These are phyloP conservation scores for Rhodotorula sp. DNA, from an alignment of 1,284 basidiomycete genomes.

Conservation along the genomic window DNA sequence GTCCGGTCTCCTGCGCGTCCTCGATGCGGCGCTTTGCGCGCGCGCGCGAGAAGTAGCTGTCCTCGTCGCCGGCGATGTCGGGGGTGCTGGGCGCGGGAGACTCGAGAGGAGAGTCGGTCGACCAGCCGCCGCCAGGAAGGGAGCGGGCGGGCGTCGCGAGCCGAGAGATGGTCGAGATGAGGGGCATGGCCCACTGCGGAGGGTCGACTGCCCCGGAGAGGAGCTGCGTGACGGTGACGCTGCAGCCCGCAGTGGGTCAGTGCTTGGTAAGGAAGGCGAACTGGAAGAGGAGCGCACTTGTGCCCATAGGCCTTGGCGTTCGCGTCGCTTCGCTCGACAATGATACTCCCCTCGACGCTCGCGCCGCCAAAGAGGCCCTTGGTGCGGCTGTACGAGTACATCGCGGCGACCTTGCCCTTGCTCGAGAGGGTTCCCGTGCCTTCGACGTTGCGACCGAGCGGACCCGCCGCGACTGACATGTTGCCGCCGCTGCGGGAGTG, in stretches of 20 bases:
- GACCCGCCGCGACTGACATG: constrained; percentile 86
- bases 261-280: not conserved
- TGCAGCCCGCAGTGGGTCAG: constrained; percentile 53
- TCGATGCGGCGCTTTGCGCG: not conserved
- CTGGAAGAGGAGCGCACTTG: constrained; percentile 1
- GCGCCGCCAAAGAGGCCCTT: constrained; percentile 81
- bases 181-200: constrained; percentile 72
- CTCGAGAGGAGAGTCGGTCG: constrained; percentile 7
- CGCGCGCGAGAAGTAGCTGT: constrained; percentile 4
- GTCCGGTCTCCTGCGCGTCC: not conserved
- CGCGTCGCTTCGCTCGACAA: constrained; percentile 85
- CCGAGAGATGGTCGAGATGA: constrained; percentile 71
- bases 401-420: constrained; percentile 85
- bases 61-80: constrained; percentile 12
- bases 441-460: constrained; percentile 91
- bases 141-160: constrained; percentile 47
- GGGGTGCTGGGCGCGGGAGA: constrained; percentile 4
- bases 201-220: constrained; percentile 73
- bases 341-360: constrained; percentile 89
- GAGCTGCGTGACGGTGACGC: constrained; percentile 74
- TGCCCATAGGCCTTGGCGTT: constrained; percentile 51
- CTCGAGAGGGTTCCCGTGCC: constrained; percentile 83
- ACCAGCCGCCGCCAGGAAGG: constrained; percentile 29
- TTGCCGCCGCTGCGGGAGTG: constrained; percentile 68
- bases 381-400: constrained; percentile 96